Evolutionary conservation across 371 early-diverging fungal genomes (phyloP), one percentile per base, ranked within the genome.

Genomic region (Mucor piriformis): DNA sequence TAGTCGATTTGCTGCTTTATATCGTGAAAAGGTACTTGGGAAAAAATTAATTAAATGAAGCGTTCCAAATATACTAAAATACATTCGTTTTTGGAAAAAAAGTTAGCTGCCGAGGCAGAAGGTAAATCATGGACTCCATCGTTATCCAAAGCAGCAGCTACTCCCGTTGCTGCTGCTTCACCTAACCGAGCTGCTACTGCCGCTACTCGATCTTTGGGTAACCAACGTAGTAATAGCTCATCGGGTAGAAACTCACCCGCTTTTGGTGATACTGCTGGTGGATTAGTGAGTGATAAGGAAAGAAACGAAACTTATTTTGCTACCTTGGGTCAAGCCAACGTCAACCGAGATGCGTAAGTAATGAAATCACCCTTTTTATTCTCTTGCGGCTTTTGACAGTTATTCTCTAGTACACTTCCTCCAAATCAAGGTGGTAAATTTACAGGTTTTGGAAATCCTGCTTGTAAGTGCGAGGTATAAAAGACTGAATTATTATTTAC

Each of bases 391-490:
- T 38, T 38, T 13, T 38, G 5, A 15, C 5, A 38, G 12, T 20
- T 6, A 40, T 2, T 15, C 10, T 21, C 11, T 65, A 73, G 84
- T 23, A 6, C 86, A 63, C 65, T 95, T 48, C 95, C 95, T 25
- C 96, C 97, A 6, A 93, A 83, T 59, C 95, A 95, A 73, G 96
- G 97, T 32, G 97, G 97, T 23, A 89, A 88, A 68, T 97, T 91
- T 67, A 84, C 82, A n/a, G 95, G 96, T 0, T 96, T 95, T 63
- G 95, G 96, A 43, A 91, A 85, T 51, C 81, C 84, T 21, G 77
- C 79, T 46, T 76, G 74, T 76, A 68, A 70, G 72, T 53, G 8
- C 10, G 2, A 21, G 8, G 16, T 3, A 25, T 13, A 21, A 37
- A 13, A 34, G 13, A 43, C 24, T 1, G 11, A n/a, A 15, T 24